Conservation (phyloP, 805 yeast species). For the Hanseniaspora osmophila region DNA sequence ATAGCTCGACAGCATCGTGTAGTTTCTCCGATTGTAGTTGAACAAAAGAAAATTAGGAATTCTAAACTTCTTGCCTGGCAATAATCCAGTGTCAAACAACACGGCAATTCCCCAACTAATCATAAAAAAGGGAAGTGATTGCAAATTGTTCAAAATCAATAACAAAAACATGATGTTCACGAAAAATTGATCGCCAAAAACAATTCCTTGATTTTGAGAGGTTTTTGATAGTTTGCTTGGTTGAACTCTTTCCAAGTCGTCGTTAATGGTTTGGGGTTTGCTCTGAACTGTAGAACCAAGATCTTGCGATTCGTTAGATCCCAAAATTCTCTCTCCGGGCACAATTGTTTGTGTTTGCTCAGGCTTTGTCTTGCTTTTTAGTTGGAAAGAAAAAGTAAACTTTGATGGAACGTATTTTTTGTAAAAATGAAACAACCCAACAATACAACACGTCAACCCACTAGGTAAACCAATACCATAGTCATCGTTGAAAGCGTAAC, state of each 20-base stretch:
- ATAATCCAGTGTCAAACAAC: conserved; percentile 28
- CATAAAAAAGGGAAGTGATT: conserved; percentile 26
- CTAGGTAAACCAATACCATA: conserved; percentile 18
- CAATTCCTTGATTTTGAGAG: background rate
- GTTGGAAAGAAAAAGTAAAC: conserved; percentile 27
- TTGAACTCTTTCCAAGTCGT: conserved; percentile 7
- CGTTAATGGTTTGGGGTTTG: conserved; percentile 9
- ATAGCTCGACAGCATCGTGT: conserved; percentile 8
- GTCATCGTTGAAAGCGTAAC: background rate
- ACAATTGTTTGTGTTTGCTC: background rate
- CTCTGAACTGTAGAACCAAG: background rate
- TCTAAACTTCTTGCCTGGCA: conserved; percentile 28
- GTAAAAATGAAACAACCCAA: conserved; percentile 28
- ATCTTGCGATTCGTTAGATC: background rate
- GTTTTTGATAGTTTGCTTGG: background rate
- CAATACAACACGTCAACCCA: conserved; percentile 30
- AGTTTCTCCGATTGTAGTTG: conserved; percentile 8
- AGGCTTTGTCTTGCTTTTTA: conserved; percentile 13
- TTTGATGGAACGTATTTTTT: conserved; percentile 28
- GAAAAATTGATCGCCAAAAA: conserved; percentile 23
- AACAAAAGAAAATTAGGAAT: conserved; percentile 17
- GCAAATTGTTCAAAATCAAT: conserved; percentile 30
- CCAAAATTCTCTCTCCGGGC: background rate
- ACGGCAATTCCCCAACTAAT: conserved; percentile 32
- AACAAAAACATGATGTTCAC: conserved; percentile 20